Evolutionary conservation across 805 yeast genomes (phyloP), one percentile per base, ranked within the genome.

Genomic region (Cyberlindnera suaveolens): DNA sequence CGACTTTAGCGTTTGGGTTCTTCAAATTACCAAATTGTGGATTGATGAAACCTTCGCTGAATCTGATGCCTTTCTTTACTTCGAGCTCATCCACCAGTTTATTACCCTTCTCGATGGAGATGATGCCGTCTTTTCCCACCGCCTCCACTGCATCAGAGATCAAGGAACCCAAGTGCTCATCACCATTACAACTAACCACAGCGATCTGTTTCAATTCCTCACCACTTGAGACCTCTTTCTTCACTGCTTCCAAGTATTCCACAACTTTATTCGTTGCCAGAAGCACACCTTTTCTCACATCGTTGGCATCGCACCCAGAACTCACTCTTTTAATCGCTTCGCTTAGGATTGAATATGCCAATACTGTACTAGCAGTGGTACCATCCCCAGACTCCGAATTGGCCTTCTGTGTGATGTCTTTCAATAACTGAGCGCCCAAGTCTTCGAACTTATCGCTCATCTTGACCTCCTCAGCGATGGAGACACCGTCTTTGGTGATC

Each of bases 241-340:
- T 90, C 77, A 91, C 81, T 52, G 76, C 64, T 60, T 85, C 87
- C 60, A 91, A 76, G 68, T 76, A 91, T 48, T 82, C 77, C 52
- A 91, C 90, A 40, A 90, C 96, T 35, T 90, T 89, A 64, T 87
- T 91, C 40, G 90, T 98, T 34, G 97, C 99, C 47, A 96, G 84
- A 73, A 90, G 96, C 38, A 96, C 80, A 59, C 99, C 99, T 64
- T 93, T 82, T 78, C 98, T 86, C 63, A 91, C 77, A 61, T 91
- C 98, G 93, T 89, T 90, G 58, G 99, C 98, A 74, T 91, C 93
- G 70, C 96, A 90, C 48, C 99, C 99, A 44, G 98, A 96, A 49
- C 98, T 97, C 36, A 93, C 99, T 61, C 88, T 88, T 76, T 88
- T 89, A 48, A 91, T 95, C 27, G 95, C 79, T 70, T 93, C 97